Base-by-base conservation (phyloP, 352 stramenopile genomes). In the Halophytophthora polymorphica region DNA sequence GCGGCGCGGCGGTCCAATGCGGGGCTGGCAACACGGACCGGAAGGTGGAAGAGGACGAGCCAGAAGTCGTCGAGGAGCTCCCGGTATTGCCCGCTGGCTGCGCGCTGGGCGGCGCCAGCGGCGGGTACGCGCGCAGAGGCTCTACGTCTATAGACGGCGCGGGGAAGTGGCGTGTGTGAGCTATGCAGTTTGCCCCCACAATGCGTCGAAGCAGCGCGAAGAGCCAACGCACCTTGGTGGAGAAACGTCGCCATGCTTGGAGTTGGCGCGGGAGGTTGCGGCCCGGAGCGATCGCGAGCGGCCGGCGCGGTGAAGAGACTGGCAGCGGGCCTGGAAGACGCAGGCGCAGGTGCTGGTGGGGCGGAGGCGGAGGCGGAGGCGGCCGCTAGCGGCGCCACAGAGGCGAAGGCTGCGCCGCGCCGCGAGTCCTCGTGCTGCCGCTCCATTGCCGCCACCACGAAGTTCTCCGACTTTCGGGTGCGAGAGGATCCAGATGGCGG, bases 201-300 rank as follows among this genome's bases (percentile, higher is more conserved):
- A 34, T 12, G 29, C 29, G 29, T 12, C 29, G 29, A 6, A 12
- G 29, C 12, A 6, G 29, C 7, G 10, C n/a, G 18, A 19, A 37
- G 31, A 42, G 37, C 41, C n/a, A 29, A 33, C 39, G 35, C 35
- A 70, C 61, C 61, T 66, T 70, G 50, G 29, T 66, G 48, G 8
- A 52, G 56, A 53, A 70, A 59, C 37, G 56, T 60, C 22, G 51
- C 50, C 3, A 66, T 34, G 17, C 56, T 43, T 3, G 46, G 49
- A 43, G 6, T 6, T 12, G 29, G 29, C 29, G 29, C 58, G 62
- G 28, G 56, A 28, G 31, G 48, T 17, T 11, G 59, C 33, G 15
- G 51, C 53, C 34, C 47, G 51, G 22, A 12, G 12, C 12, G 12
- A 34, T 70, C 56, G 10, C 42, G 46, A 3, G 33, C 25, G 0